Evolutionary conservation across 805 yeast species (phyloP).

Genomic region (Wickerhamiella spandovensis): DNA sequence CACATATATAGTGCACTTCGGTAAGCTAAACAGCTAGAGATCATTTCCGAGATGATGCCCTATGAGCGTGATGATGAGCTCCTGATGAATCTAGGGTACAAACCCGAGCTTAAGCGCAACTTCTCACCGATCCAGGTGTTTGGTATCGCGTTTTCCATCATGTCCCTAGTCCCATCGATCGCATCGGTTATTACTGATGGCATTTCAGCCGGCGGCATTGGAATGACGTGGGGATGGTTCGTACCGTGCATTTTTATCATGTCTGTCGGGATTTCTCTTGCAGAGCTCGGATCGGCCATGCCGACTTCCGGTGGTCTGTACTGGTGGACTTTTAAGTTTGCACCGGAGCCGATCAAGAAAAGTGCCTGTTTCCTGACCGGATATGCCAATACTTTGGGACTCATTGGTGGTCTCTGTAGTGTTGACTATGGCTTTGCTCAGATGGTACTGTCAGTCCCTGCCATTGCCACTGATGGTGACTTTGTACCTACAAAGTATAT

Average conservation of each 20-base stretch:
- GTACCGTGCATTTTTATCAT: conserved; percentile 42
- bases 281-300: conserved; percentile 52
- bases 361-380: conserved; percentile 54
- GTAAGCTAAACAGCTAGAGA: not conserved
- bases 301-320: conserved; percentile 71
- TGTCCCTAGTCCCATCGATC: conserved; percentile 53
- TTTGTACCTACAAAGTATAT: conserved; percentile 42
- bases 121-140: conserved; percentile 52
- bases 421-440: conserved; percentile 48
- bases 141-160: conserved; percentile 58
- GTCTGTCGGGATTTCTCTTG: conserved; percentile 47
- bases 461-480: conserved; percentile 28
- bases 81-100: conserved; percentile 47
- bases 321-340: conserved; percentile 53
- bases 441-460: conserved; percentile 25
- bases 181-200: conserved; percentile 43
- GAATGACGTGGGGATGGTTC: conserved; percentile 65
- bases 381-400: conserved; percentile 51
- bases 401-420: conserved; percentile 53
- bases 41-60: not conserved
- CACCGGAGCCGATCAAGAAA: conserved; percentile 40
- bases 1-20: too few species aligned
- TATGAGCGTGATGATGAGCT: conserved; percentile 22
- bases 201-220: conserved; percentile 49
- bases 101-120: conserved; percentile 48